These are phyloP conservation scores for Solanum habrochaites DNA, from an alignment of 257 asterid species.

Conservation along the genomic window DNA sequence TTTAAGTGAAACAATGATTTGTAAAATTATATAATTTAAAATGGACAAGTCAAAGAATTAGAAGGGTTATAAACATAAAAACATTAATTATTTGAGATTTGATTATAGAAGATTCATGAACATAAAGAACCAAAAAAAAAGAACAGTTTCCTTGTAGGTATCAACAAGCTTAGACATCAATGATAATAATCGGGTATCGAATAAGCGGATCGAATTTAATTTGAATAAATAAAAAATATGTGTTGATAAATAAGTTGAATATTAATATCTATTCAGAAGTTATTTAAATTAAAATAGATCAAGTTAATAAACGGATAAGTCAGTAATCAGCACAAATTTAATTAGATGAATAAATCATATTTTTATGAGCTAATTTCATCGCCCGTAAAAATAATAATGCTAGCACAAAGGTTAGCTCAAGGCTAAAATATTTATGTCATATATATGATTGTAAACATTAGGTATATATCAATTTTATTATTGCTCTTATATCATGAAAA, in stretches of 20 bases:
- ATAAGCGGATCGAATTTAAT: not conserved
- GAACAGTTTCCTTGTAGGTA: not conserved
- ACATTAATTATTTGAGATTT: not conserved
- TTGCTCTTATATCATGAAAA: too few relatives aligned
- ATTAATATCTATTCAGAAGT: not conserved
- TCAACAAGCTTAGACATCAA: not conserved
- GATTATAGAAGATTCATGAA: not conserved
- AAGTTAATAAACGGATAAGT: not conserved
- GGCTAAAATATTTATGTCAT: too few relatives aligned
- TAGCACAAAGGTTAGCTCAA: too few relatives aligned
- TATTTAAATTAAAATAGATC: not conserved
- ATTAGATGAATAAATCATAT: too few relatives aligned
- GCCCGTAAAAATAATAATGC: too few relatives aligned
- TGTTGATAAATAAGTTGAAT: not conserved
- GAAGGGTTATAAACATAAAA: not conserved
- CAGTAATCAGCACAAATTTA: fast-evolving
- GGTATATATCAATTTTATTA: too few relatives aligned
- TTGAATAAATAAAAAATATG: not conserved
- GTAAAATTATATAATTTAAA: not conserved
- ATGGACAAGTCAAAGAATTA: constrained; percentile 1
- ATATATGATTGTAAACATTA: too few relatives aligned
- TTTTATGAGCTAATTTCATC: too few relatives aligned
- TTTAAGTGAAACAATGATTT: not conserved
- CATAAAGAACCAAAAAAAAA: not conserved
- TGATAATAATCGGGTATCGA: not conserved